These are phyloP conservation scores for Xerocomellus intermedius DNA, from an alignment of 768 basidiomycete genomes.

Conservation along the genomic window DNA sequence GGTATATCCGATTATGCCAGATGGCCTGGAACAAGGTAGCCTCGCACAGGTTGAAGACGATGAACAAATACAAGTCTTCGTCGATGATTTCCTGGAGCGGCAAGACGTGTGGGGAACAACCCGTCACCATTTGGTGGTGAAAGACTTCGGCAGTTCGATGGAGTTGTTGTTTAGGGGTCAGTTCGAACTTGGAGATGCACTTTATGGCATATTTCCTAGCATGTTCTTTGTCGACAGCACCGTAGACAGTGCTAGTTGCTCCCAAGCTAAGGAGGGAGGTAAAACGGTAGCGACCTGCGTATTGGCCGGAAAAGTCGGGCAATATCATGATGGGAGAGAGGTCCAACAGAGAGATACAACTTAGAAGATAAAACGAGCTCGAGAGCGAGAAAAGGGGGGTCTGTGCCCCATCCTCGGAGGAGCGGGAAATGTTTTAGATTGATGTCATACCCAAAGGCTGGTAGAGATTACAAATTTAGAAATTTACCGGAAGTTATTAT, in stretches of 20 bases:
- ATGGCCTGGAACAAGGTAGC: conserved; percentile 77
- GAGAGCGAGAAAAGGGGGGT: neutral
- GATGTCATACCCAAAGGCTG: neutral
- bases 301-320: conserved; percentile 50
- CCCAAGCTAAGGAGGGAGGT: conserved; percentile 67
- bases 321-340: conserved; percentile 18
- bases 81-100: conserved; percentile 63
- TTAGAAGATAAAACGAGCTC: neutral
- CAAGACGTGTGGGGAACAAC: conserved; percentile 60
- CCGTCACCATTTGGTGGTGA: conserved; percentile 51
- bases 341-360: neutral
- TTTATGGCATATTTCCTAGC: conserved; percentile 66
- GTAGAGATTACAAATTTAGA: neutral
- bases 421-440: neutral
- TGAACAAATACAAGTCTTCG: conserved; percentile 61
- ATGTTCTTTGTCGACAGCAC: conserved; percentile 52
- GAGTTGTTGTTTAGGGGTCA: conserved; percentile 52
- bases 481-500: neutral
- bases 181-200: conserved; percentile 60
- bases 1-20: conserved; percentile 52
- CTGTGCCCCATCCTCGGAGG: neutral
- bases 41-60: conserved; percentile 56
- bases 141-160: conserved; percentile 69
- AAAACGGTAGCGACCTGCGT: conserved; percentile 61
- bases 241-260: conserved; percentile 76